phyloP scores from a whole-genome alignment of 2,329 filamentous ascomycete species.

The Botrytis pseudocinerea region DNA sequence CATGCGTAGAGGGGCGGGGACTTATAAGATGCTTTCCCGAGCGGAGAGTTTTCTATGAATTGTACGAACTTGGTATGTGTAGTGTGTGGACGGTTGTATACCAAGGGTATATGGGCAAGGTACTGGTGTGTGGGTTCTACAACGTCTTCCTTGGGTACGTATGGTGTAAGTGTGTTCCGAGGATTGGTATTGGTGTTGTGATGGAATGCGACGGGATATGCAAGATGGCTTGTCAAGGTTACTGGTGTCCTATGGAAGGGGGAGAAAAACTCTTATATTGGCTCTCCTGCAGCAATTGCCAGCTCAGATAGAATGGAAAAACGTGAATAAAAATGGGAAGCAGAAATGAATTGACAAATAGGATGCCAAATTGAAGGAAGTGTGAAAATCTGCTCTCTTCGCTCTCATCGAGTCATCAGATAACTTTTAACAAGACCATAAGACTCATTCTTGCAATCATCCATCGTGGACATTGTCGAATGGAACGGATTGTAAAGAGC shows the following conservation, averaged over 20 bases:
- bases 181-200: slow-evolving; percentile 14
- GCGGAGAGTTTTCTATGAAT: slow-evolving; percentile 3
- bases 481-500: slow-evolving; percentile 8
- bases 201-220: slow-evolving; percentile 17
- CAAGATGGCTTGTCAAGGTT: slow-evolving; percentile 26
- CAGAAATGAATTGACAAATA: slow-evolving; percentile 13
- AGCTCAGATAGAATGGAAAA: slow-evolving; percentile 11
- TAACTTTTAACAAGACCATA: not conserved
- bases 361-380: not conserved
- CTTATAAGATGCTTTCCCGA: slow-evolving; percentile 17
- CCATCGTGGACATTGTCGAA: slow-evolving; percentile 12
- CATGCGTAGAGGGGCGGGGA: slow-evolving; percentile 24
- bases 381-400: slow-evolving; percentile 12
- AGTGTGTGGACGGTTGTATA: slow-evolving; percentile 9
- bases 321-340: not conserved
- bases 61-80: not conserved
- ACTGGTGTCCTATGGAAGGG: not conserved
- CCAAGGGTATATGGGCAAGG: slow-evolving; percentile 14
- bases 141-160: slow-evolving; percentile 8
- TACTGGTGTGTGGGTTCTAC: slow-evolving; percentile 19
- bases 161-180: not conserved
- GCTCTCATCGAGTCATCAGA: slow-evolving; percentile 7
- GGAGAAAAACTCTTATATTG: not conserved
- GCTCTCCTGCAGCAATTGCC: slow-evolving; percentile 20
- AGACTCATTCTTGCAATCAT: slow-evolving; percentile 6